These are phyloP conservation scores for Phytophthora melonis DNA, from an alignment of 352 stramenopile genomes.

Conservation along the genomic window DNA sequence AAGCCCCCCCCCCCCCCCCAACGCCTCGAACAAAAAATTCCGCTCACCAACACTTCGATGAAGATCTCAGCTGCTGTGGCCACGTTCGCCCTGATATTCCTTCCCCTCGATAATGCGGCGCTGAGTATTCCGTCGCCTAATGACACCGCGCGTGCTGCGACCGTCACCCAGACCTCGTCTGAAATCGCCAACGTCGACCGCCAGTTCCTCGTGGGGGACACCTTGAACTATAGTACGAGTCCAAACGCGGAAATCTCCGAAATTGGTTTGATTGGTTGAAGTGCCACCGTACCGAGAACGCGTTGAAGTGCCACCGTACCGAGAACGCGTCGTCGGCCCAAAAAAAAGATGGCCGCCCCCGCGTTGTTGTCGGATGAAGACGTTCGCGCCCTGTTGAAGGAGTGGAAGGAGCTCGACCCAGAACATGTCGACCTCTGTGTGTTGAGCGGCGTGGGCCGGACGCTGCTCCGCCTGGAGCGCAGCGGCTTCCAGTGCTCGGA, in stretches of 20 bases:
- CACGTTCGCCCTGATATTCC: constrained; percentile 3
- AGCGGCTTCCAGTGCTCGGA: neutral
- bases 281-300: no score
- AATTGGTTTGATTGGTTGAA: no score
- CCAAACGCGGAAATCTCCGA: no score
- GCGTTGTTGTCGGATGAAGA: no score
- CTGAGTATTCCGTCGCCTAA: constrained; percentile 27
- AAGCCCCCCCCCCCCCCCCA: no score
- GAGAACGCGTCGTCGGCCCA: no score
- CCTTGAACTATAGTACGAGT: neutral
- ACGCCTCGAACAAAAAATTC: no score
- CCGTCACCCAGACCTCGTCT: constrained; percentile 26
- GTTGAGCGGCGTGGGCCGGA: neutral
- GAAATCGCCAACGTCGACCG: constrained; percentile 36
- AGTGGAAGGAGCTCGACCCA: no score
- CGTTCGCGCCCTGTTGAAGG: no score
- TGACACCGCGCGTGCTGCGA: constrained; percentile 20
- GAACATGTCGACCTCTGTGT: neutral
- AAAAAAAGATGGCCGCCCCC: no score
- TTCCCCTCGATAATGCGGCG: neutral
- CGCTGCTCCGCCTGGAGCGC: neutral
- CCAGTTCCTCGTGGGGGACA: constrained; percentile 31
- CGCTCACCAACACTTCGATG: neutral
- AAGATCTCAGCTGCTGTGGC: constrained; percentile 6
- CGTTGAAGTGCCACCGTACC: accelerated